These are phyloP conservation scores for Scleroderma bovista DNA, from an alignment of 768 basidiomycete species.

Conservation along the genomic window DNA sequence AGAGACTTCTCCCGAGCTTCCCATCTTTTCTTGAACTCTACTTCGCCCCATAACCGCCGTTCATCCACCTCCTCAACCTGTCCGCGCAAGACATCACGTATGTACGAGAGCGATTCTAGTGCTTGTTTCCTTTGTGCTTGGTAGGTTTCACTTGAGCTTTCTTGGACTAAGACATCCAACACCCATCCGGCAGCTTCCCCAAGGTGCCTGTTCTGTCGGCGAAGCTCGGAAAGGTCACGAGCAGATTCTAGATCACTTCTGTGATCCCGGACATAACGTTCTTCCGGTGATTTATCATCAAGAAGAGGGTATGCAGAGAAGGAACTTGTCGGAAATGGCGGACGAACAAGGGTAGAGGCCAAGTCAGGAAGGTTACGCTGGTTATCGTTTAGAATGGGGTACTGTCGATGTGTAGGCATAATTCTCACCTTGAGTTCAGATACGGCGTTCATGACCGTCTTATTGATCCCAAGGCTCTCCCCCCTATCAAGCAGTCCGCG, in stretches of 20 bases:
- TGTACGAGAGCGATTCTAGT: slow-evolving; percentile 70
- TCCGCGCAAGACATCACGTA: slow-evolving; percentile 66
- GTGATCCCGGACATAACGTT: slow-evolving; percentile 66
- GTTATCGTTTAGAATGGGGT: slow-evolving; percentile 8
- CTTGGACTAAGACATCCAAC: slow-evolving; percentile 62
- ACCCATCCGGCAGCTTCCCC: slow-evolving; percentile 72
- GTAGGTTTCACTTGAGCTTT: slow-evolving; percentile 37
- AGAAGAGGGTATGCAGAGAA: slow-evolving; percentile 55
- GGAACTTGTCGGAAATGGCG: slow-evolving; percentile 36
- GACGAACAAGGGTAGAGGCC: slow-evolving; percentile 58
- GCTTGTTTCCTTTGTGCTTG: slow-evolving; percentile 52
- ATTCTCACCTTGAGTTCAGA: slow-evolving; percentile 65
- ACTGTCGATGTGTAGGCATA: neutral
- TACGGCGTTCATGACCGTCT: slow-evolving; percentile 74
- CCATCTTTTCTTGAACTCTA: slow-evolving; percentile 37
- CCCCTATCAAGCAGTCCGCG: slow-evolving; percentile 69
- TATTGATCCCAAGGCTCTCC: slow-evolving; percentile 80
- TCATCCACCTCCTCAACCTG: slow-evolving; percentile 54
- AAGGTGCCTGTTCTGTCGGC: slow-evolving; percentile 53
- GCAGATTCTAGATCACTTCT: slow-evolving; percentile 67
- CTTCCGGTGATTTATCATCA: slow-evolving; percentile 52
- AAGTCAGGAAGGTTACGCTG: slow-evolving; percentile 86
- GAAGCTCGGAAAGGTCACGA: slow-evolving; percentile 51
- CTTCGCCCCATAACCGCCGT: slow-evolving; percentile 57
- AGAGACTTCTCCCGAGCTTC: slow-evolving; percentile 22